These are phyloP conservation scores for Pestalotiopsis sp. DNA, from an alignment of 2,329 filamentous ascomycete genomes.

Conservation along the genomic window DNA sequence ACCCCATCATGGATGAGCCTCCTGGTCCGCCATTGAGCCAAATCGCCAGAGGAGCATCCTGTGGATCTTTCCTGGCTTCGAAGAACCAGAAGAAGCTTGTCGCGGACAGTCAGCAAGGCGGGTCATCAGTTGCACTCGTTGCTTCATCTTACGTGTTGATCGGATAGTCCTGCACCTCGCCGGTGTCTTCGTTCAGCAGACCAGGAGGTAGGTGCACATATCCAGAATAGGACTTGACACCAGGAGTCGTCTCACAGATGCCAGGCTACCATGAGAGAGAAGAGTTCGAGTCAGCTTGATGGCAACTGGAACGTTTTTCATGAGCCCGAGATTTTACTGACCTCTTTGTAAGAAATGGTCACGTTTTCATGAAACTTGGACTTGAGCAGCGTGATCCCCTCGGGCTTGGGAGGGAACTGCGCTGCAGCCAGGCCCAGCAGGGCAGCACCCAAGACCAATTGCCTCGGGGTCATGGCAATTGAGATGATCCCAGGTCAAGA, in stretches of 20 bases:
- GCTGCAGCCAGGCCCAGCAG: conserved; percentile 21
- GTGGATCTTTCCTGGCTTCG: conserved; percentile 32
- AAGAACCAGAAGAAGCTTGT: conserved; percentile 43
- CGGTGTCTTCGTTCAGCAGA: conserved; percentile 36
- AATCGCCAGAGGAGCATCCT: conserved; percentile 46
- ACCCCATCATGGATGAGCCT: conserved; percentile 53
- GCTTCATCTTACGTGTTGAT: conserved; percentile 46
- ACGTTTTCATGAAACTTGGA: conserved; percentile 62
- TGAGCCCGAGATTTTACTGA: background rate
- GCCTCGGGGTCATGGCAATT: background rate
- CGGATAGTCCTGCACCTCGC: conserved; percentile 47
- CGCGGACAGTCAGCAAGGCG: conserved; percentile 42
- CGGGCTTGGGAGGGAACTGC: conserved; percentile 31
- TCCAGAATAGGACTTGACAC: conserved; percentile 63
- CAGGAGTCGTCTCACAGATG: conserved; percentile 56
- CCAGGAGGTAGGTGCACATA: conserved; percentile 58
- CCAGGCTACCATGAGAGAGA: conserved; percentile 43
- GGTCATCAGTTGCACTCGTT: conserved; percentile 20
- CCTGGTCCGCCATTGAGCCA: conserved; percentile 65
- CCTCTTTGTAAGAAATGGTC: conserved; percentile 61
- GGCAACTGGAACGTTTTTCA: too few relatives aligned
- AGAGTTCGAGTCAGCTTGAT: background rate
- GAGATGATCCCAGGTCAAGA: background rate
- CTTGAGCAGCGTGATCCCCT: conserved; percentile 47
- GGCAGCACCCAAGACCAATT: background rate